Percentiles rank a stretch among this genome's conserved stretches.
These are phyloP conservation scores for Casuarina equisetifolia DNA, from an alignment of 306 rosid genomes.

Conservation along the genomic window DNA sequence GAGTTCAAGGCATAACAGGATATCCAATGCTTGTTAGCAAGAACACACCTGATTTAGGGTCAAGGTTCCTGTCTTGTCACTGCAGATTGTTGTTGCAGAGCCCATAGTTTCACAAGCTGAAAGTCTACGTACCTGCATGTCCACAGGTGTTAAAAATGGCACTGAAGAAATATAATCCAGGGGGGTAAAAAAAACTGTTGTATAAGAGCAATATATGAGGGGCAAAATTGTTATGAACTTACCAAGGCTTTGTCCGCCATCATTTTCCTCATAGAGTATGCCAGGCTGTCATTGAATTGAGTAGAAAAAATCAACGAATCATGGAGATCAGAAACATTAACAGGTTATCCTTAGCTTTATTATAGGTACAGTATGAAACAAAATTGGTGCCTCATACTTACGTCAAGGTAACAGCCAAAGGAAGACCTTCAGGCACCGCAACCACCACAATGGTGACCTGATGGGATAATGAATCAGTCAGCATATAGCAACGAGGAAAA, in stretches of 20 bases:
- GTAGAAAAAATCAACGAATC: constrained; percentile 26
- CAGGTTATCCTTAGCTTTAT: constrained; percentile 13
- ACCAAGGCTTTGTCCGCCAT: constrained; percentile 98
- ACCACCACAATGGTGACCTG: constrained; percentile 99
- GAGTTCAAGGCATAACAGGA: background rate
- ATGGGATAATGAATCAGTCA: constrained; percentile 42
- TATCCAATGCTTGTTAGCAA: constrained; percentile 14
- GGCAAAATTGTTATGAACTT: constrained; percentile 24
- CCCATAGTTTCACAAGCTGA: constrained; percentile 99
- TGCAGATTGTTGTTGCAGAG: constrained; percentile 96
- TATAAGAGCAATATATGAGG: constrained; percentile 5
- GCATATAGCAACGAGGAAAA: background rate
- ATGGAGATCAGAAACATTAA: constrained; percentile 21
- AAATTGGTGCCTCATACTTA: constrained; percentile 39
- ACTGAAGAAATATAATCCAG: constrained; percentile 15
- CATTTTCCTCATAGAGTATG: constrained; percentile 98
- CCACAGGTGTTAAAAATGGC: constrained; percentile 27
- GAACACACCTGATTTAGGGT: constrained; percentile 74
- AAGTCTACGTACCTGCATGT: constrained; percentile 81
- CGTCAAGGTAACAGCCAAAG: constrained; percentile 98
- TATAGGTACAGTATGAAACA: constrained; percentile 16
- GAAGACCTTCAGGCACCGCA: constrained; percentile 99
- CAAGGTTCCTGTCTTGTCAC: constrained; percentile 98
- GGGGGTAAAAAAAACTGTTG: constrained; percentile 7
- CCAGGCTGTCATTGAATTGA: constrained; percentile 56